These are phyloP conservation scores for Hemisphaericaspora xylanilytica DNA, from an alignment of 1,139 yeast species.

Conservation along the genomic window DNA sequence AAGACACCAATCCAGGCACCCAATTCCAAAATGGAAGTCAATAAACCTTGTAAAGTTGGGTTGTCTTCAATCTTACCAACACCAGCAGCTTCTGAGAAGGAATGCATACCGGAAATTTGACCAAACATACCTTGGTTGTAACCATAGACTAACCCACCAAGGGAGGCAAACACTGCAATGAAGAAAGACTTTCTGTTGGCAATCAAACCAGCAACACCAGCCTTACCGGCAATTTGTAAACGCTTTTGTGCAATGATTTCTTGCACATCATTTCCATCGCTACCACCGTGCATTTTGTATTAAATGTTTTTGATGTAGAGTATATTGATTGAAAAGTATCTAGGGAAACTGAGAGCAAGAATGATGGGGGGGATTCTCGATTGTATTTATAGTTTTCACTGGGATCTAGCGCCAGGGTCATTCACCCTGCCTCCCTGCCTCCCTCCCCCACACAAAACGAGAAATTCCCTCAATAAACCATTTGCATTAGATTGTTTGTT, in stretches of 20 bases:
- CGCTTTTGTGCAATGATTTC: slow-evolving; percentile 12
- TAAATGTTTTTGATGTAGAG: background rate
- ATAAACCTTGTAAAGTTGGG: slow-evolving; percentile 23
- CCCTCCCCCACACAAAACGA: slow-evolving; percentile 3
- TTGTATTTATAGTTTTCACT: slow-evolving; percentile 1
- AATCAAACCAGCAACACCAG: slow-evolving; percentile 10
- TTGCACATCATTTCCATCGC: slow-evolving; percentile 11
- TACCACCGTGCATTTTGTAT: slow-evolving; percentile 9
- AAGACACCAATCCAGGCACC: slow-evolving; percentile 25
- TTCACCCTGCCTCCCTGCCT: no score
- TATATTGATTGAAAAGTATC: background rate
- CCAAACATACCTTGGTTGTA: slow-evolving; percentile 79
- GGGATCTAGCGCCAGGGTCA: background rate
- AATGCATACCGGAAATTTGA: slow-evolving; percentile 52
- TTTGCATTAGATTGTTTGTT: background rate
- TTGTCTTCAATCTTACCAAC: slow-evolving; percentile 19
- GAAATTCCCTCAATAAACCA: slow-evolving; percentile 1
- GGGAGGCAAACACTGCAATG: slow-evolving; percentile 19
- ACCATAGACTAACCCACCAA: slow-evolving; percentile 49
- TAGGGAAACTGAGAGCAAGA: background rate
- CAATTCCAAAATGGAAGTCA: slow-evolving; percentile 22
- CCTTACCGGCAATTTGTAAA: slow-evolving; percentile 7
- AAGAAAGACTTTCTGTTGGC: slow-evolving; percentile 12
- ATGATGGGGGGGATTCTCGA: background rate
- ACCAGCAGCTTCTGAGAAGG: slow-evolving; percentile 17